Evolutionary conservation across 306 rosid species (phyloP), one percentile per base, ranked within the genome.

Genomic region (Alnus glutinosa): DNA sequence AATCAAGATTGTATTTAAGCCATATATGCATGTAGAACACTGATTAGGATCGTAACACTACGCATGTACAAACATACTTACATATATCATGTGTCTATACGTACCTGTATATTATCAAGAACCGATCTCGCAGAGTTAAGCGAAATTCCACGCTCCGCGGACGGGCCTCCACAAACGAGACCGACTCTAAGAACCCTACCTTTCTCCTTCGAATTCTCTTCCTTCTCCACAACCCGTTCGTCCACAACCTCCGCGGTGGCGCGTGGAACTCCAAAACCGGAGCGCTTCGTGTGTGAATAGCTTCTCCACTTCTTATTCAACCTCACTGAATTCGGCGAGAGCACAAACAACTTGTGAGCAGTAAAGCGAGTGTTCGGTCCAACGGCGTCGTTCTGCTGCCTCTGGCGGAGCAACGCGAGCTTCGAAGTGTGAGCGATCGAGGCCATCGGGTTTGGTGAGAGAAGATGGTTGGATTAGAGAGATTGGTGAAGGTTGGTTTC

Each of bases 71-170:
- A 42, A 42, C 46, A 42, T 42, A 4, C 46, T 42, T 42, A 42
- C 15, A 49, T 49, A 9, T 16, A 55, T 59, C 37, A 28, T 28
- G 12, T 4, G 36, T 19, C 1, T 7, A 28, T 9, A 15, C 6
- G 8, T 72, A 88, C 92, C 90, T 91, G 97, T 63, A 94, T 88
- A 68, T 94, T 97, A 94, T 94, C 97, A 62, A 94, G 87, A 74
- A 94, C 89, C 66, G 98, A 92, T 89, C 98, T 77, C 48, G 97
- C 97, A 0, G 98, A 94, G 81, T 92, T 94, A 75, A 94, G 97
- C 19, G 98, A 92, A 89, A 94, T 94, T 16, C 97, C 98, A 77
- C 97, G 97, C 85, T 94, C 97, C n/a, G 95, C 90, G 9, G 97
- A 92, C 39, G 97, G 98, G 74, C 98, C 98, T 4, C 98, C 98